Evolutionary conservation across 2,329 filamentous ascomycete genomes (phyloP), one percentile per base, ranked within the genome.

Genomic region (Fusarium chlamydosporum): DNA sequence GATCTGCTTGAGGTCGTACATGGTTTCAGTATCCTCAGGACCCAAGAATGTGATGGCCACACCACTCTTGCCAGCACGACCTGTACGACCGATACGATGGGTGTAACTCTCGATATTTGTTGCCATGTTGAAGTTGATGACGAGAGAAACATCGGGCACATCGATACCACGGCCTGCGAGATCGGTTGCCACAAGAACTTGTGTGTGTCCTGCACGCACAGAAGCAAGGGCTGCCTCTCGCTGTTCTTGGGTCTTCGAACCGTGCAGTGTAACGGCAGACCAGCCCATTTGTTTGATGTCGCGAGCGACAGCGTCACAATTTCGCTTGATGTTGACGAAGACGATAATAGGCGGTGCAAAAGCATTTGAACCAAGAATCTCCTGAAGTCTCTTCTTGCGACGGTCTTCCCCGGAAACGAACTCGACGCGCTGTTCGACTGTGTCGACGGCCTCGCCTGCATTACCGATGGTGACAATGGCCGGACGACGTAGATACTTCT

Each of bases 71-170:
- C 96, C 96, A 3, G 96, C 96, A 89, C 96, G 92, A 85, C 96
- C 96, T 2, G 96, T 99, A 82, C 96, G 91, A 79, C 96, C 96
- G 75, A 99, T 92, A 82, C 96, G 91, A 84, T 99, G 96, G 4
- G 95, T 98, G 79, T 99, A 99, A 76, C 89, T 91, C 82, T 99
- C 96, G 72, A 99, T 98, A 72, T 85, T 93, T 13, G 83, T 89
- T 1, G 96, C 92, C 96, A 99, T 98, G 85, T 98, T 99, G 88
- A 98, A 99, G 83, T 99, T 99, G 78, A 99, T 87, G 59, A 99
- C 96, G 63, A 99, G 86, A 66, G 89, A 92, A 40, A 99, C 96
- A 76, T 98, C 96, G 0, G 92, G 90, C 6, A 99, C 94, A 80
- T 99, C 96, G 79, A 99, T 97, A 93, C 96, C 96, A 84, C 96